Evolutionary conservation across 495 filamentous ascomycete genomes (phyloP).

Genomic region (Glutinoglossum americanum): DNA sequence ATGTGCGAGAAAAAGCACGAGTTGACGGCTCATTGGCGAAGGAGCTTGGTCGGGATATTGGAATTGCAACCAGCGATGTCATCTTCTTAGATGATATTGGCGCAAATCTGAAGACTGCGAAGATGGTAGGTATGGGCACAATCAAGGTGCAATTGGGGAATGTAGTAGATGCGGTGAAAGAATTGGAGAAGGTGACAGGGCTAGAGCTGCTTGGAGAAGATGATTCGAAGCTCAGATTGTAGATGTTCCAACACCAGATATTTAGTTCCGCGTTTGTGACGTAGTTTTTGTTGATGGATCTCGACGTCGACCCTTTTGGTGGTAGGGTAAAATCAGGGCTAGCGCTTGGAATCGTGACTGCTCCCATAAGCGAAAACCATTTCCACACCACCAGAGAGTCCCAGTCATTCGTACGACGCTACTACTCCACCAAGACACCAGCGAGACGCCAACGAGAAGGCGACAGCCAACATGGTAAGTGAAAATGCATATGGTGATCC

Average conservation of each 20-base stretch:
- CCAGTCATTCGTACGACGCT: too few species aligned
- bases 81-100: slow-evolving; percentile 94
- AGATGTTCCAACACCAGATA: neutral
- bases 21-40: neutral
- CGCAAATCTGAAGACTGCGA: slow-evolving; percentile 69
- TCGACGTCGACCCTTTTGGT: neutral
- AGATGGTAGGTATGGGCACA: slow-evolving; percentile 51
- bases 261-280: too few species aligned
- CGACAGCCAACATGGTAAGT: slow-evolving; percentile 3
- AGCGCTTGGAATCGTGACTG: neutral
- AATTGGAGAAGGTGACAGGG: slow-evolving; percentile 39
- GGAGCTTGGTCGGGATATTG: slow-evolving; percentile 11
- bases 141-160: slow-evolving; percentile 65
- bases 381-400: neutral
- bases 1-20: slow-evolving; percentile 31
- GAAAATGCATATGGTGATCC: neutral
- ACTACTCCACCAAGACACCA: too few species aligned
- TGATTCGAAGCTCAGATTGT: slow-evolving; percentile 4
- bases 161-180: slow-evolving; percentile 51
- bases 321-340: neutral
- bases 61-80: slow-evolving; percentile 41
- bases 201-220: slow-evolving; percentile 28
- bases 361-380: neutral
- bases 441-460: neutral
- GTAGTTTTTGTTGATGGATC: too few species aligned